Conservation (phyloP, 176 grass and related monocot species). For the Oryza punctata region DNA sequence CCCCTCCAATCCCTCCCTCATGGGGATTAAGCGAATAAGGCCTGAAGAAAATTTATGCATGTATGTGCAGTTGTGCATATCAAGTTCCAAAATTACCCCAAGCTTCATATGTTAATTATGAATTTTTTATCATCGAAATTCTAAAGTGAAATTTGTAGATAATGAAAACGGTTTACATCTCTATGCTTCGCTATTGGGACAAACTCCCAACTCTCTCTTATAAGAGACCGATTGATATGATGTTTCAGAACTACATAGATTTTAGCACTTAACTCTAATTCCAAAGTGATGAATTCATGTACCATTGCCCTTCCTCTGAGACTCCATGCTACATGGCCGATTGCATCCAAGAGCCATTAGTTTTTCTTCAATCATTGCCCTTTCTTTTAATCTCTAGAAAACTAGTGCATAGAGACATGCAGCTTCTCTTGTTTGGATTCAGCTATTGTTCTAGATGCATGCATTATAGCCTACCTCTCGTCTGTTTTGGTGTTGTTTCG, state of each 20-base stretch:
- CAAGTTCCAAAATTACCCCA: not conserved
- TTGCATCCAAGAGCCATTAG: not conserved
- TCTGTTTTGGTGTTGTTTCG: conserved; percentile 26
- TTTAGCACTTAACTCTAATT: too few relatives aligned
- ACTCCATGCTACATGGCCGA: not conserved
- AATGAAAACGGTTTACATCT: too few relatives aligned
- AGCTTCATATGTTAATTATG: not conserved
- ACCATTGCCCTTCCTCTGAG: not conserved
- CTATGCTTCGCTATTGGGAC: too few relatives aligned
- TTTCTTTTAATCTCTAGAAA: conserved; percentile 5
- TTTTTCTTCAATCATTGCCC: conserved; percentile 25
- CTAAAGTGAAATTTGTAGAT: not conserved
- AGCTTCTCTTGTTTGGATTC: not conserved
- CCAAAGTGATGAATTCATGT: conserved; percentile 1
- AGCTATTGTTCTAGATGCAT: conserved; percentile 18
- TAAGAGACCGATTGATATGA: too few relatives aligned
- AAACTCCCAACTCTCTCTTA: too few relatives aligned
- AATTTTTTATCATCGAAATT: not conserved
- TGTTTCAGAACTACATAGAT: too few relatives aligned
- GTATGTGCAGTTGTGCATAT: not conserved
- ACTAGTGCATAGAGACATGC: not conserved
- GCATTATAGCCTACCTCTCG: conserved; percentile 22
- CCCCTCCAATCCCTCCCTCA: too few relatives aligned
- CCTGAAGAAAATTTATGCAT: not conserved
- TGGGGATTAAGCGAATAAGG: too few relatives aligned